Percentiles rank a stretch among this genome's conserved stretches.
Conservation (phyloP, 306 rosid species). For the Quillaja saponaria region DNA sequence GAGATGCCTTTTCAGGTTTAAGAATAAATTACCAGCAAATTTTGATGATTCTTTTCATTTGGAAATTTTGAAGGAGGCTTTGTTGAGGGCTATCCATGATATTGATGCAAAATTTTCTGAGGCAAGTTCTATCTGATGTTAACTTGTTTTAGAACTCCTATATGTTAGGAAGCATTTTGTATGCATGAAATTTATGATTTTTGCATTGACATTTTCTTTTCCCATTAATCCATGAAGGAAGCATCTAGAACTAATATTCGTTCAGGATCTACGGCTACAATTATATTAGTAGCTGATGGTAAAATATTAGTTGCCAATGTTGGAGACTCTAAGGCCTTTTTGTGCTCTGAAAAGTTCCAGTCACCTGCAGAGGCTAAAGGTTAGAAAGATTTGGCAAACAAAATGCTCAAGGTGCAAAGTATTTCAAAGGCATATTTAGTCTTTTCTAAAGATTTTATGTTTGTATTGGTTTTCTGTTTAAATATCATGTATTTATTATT, state of each 20-base stretch:
- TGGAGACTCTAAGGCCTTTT: conserved; percentile 91
- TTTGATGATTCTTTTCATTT: conserved; percentile 75
- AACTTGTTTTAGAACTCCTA: too few relatives aligned
- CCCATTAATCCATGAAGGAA: conserved; percentile 66
- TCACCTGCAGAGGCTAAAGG: conserved; percentile 90
- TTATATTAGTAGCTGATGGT: conserved; percentile 74
- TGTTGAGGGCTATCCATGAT: conserved; percentile 84
- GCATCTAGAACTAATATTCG: conserved; percentile 59
- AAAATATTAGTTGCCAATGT: conserved; percentile 89
- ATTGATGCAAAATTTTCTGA: conserved; percentile 81
- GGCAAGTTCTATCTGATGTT: conserved; percentile 47
- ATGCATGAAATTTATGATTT: too few relatives aligned
- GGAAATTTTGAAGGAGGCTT: conserved; percentile 89
- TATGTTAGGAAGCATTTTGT: too few relatives aligned
- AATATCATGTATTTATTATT: conserved; percentile 17
- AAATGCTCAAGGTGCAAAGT: conserved; percentile 8
- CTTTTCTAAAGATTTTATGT: conserved; percentile 17
- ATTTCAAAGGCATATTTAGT: conserved; percentile 15
- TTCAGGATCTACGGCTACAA: conserved; percentile 88
- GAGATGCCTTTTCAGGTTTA: conserved; percentile 61
- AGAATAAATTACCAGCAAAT: conserved; percentile 52
- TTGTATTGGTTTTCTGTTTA: not conserved
- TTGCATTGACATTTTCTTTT: conserved; percentile 43
- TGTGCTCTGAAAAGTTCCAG: conserved; percentile 80
- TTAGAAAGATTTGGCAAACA: conserved; percentile 38